Evolutionary conservation across 495 filamentous ascomycete genomes (phyloP).

Genomic region (Parathielavia hyrcaniae): DNA sequence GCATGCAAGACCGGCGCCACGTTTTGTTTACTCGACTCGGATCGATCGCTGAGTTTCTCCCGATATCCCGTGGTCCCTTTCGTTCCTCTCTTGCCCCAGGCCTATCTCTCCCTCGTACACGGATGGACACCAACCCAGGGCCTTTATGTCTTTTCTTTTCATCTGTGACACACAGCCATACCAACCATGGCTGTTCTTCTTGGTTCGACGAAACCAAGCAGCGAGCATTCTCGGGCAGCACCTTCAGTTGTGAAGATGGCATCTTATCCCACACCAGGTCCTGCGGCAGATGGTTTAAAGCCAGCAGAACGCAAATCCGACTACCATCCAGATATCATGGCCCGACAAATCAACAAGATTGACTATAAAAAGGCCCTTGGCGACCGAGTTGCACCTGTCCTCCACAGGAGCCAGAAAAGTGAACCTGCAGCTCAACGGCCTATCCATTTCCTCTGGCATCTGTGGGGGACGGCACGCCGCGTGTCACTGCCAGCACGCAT

Average conservation of each 20-base stretch:
- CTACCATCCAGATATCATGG: too few species aligned
- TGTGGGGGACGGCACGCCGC: constrained; percentile 5
- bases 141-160: too few species aligned
- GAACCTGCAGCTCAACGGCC: not conserved
- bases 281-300: not conserved
- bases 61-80: too few species aligned
- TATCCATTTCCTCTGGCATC: not conserved
- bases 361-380: constrained; percentile 1
- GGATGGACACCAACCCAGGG: too few species aligned
- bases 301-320: not conserved
- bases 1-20: too few species aligned
- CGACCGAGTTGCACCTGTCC: not conserved
- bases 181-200: not conserved
- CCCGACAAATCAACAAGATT: not conserved
- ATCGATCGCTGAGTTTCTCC: too few species aligned
- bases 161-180: too few species aligned
- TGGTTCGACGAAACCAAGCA: not conserved
- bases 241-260: not conserved
- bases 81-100: too few species aligned
- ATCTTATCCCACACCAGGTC: constrained; percentile 1
- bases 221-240: not conserved
- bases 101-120: too few species aligned
- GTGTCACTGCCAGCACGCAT: not conserved
- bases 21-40: too few species aligned
- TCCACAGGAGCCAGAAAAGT: not conserved